Conservation (phyloP, 192 early-diverging fungal genomes). For the Thamnidium elegans region DNA sequence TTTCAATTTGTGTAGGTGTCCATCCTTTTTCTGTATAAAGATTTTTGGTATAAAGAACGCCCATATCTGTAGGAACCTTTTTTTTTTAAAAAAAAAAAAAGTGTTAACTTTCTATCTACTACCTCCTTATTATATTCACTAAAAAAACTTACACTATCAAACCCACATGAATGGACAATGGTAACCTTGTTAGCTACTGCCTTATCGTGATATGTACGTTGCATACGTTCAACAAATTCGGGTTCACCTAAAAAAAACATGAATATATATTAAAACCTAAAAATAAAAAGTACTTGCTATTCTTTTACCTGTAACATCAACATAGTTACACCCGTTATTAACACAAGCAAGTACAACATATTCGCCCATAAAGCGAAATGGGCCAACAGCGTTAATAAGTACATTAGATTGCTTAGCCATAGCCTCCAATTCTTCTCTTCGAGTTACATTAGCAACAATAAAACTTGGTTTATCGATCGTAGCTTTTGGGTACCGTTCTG, state of each 20-base stretch:
- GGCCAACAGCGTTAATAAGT: conserved; percentile 60
- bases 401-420: conserved; percentile 30
- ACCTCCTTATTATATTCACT: neutral
- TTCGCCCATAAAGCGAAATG: conserved; percentile 64
- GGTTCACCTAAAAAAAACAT: conserved; percentile 45
- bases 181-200: conserved; percentile 47
- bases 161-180: conserved; percentile 65
- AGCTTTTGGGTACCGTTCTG: conserved; percentile 11
- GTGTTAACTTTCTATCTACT: neutral
- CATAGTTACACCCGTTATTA: conserved; percentile 50
- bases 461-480: conserved; percentile 27
- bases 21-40: conserved; percentile 38
- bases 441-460: conserved; percentile 46
- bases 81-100: conserved; percentile 18
- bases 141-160: conserved; percentile 40
- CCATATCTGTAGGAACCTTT: conserved; percentile 65
- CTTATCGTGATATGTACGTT: conserved; percentile 48
- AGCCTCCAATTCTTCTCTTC: conserved; percentile 23
- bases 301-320: conserved; percentile 49
- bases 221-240: conserved; percentile 66
- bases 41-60: conserved; percentile 56
- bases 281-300: neutral
- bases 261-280: neutral
- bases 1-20: conserved; percentile 54
- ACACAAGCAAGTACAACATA: conserved; percentile 61